Evolutionary conservation across 225 moss, liverwort and hornwort genomes (phyloP), one percentile per base, ranked within the genome.

Genomic region (Thuidium tamariscinum): DNA sequence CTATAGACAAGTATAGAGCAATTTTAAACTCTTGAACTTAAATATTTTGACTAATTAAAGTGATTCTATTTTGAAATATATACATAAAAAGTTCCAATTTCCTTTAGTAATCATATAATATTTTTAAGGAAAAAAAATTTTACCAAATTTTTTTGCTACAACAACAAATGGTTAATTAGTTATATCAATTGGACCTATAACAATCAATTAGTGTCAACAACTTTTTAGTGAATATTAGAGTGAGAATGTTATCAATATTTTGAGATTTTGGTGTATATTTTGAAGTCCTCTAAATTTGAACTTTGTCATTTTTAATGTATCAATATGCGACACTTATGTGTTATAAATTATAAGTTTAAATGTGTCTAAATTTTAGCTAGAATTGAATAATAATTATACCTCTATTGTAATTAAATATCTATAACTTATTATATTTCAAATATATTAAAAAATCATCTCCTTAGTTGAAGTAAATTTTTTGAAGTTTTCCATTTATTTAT

Each of bases 181-280:
- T 34, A n/a, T n/a, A n/a, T n/a, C n/a, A 64, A 10, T 36, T 65
- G 20, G 4, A 20, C 9, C n/a, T 65, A 10, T 20, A 34, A 6
- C 0, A 0, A 1, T 21, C 21, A 21, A 36, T 11, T 36, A 20
- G 11, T 3, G 2, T 21, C 1, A 66, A 66, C 3, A 3, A 66
- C 11, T 66, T 5, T 36, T 36, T 10, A 21, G 5, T 11, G 3
- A 66, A 11, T 36, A 66, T 10, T 66, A 0, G 21, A 21, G 16
- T 21, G 11, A 20, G 0, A 36, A 66, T 66, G 12, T 36, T 66
- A 66, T 66, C 1, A 36, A 36, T 66, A 66, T 36, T 66, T 66
- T 3, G 21, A 66, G 66, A 66, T 19, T 36, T 51, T 51, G n/a
- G n/a, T n/a, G n/a, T n/a, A n/a, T n/a, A n/a, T 51, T 51, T 51